phyloP scores from a whole-genome alignment of 192 early-diverging fungal species.

The Paraglomus brasilianum region DNA sequence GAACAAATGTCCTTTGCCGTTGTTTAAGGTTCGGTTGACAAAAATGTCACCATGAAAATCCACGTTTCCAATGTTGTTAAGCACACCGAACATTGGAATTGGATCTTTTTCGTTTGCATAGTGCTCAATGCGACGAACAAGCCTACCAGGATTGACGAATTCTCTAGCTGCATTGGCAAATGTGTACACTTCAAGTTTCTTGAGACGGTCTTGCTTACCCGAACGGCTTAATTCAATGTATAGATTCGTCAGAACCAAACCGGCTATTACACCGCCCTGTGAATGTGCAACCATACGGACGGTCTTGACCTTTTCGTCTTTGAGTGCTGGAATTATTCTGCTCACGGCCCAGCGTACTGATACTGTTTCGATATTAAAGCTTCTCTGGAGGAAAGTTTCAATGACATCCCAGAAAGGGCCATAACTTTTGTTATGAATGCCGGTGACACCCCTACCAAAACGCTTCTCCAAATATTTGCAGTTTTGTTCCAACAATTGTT shows the following conservation, averaged over 20 bases:
- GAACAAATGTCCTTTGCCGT: background rate
- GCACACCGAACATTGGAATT: background rate
- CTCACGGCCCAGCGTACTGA: background rate
- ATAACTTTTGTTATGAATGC: slow-evolving; percentile 9
- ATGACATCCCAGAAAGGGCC: background rate
- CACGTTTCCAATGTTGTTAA: background rate
- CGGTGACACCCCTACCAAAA: background rate
- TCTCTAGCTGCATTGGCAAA: slow-evolving; percentile 13
- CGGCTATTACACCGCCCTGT: slow-evolving; percentile 7
- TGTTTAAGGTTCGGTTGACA: background rate
- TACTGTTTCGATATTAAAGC: background rate
- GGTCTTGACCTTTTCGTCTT: background rate
- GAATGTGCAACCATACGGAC: slow-evolving; percentile 19
- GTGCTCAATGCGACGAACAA: slow-evolving; percentile 5
- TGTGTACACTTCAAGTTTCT: slow-evolving; percentile 20
- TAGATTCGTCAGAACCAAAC: background rate
- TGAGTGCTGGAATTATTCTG: background rate
- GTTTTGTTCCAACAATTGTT: background rate
- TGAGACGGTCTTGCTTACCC: background rate
- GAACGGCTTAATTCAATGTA: slow-evolving; percentile 4
- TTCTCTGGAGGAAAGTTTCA: background rate
- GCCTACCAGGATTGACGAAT: background rate
- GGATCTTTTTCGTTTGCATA: slow-evolving; percentile 19
- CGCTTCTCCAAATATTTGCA: slow-evolving; percentile 17
- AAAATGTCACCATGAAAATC: background rate